Conservation (phyloP, 495 filamentous ascomycete genomes). For the Parathielavia appendiculata region DNA sequence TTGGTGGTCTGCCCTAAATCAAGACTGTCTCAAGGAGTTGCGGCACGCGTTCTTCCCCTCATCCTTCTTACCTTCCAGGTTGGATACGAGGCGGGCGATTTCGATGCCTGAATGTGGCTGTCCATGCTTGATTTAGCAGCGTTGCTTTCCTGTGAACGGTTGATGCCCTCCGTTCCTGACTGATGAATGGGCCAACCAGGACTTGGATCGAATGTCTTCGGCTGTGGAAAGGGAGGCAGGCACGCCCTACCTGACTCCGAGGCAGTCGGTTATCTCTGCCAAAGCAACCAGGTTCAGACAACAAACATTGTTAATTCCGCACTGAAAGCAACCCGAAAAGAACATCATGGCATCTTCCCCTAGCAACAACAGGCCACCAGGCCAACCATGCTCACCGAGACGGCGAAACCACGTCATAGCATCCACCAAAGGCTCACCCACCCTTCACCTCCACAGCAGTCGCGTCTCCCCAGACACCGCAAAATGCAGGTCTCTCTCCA, state of each 20-base stretch:
- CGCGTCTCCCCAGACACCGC: not conserved
- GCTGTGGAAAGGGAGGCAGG: not conserved
- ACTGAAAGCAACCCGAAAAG: not conserved
- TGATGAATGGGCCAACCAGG: no score
- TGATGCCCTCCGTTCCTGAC: not conserved
- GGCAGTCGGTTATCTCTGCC: not conserved
- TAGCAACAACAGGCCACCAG: not conserved
- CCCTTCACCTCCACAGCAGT: not conserved
- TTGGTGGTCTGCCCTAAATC: no score
- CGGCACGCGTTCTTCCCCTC: no score
- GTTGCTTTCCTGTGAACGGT: no score
- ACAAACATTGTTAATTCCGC: not conserved
- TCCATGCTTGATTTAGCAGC: no score
- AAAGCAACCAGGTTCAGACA: not conserved
- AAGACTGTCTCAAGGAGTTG: no score
- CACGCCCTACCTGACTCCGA: not conserved
- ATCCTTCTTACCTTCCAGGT: no score
- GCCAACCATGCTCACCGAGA: not conserved
- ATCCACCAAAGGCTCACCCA: not conserved
- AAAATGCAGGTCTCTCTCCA: slow-evolving; percentile 13
- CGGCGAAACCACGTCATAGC: not conserved
- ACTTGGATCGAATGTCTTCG: not conserved
- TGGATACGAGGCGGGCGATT: no score
- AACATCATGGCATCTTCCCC: not conserved
- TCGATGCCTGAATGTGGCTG: no score